Evolutionary conservation across 2,329 filamentous ascomycete genomes (phyloP).

Genomic region (Aspergillus chevalieri): DNA sequence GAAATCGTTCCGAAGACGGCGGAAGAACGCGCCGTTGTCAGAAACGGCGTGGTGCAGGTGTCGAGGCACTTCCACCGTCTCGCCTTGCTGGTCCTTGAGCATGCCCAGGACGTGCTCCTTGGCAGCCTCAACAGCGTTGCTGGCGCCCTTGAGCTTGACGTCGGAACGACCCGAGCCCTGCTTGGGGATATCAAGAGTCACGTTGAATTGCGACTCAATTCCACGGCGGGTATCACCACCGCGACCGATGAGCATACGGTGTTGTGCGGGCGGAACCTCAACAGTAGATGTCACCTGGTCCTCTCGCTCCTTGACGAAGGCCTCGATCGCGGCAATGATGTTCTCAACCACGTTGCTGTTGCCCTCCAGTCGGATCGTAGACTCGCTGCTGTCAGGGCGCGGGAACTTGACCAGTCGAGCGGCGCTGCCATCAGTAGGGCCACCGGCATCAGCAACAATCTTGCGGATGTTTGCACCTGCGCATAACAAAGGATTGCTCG

Average conservation of each 20-base stretch:
- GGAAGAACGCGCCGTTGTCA: slow-evolving; percentile 91
- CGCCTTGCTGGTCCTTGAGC: slow-evolving; percentile 79
- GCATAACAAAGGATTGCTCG: neutral
- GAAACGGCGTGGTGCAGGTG: slow-evolving; percentile 72
- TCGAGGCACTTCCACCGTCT: slow-evolving; percentile 77
- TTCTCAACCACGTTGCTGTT: slow-evolving; percentile 78
- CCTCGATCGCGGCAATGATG: slow-evolving; percentile 74
- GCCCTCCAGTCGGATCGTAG: slow-evolving; percentile 82
- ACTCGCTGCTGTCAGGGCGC: slow-evolving; percentile 74
- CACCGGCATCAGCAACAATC: slow-evolving; percentile 81
- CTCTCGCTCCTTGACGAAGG: slow-evolving; percentile 75
- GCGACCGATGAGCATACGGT: slow-evolving; percentile 83
- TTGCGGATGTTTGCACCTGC: slow-evolving; percentile 78
- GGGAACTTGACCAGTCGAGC: slow-evolving; percentile 93
- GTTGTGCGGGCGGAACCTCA: slow-evolving; percentile 83
- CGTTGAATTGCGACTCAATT: slow-evolving; percentile 77
- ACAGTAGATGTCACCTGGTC: slow-evolving; percentile 72
- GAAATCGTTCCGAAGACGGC: slow-evolving; percentile 75
- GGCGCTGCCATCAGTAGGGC: slow-evolving; percentile 77
- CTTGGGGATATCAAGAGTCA: slow-evolving; percentile 84
- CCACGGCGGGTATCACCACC: slow-evolving; percentile 81
- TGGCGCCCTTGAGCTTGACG: slow-evolving; percentile 77
- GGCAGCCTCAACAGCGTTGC: slow-evolving; percentile 72
- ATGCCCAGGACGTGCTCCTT: slow-evolving; percentile 74
- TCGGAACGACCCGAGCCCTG: slow-evolving; percentile 78